Evolutionary conservation across 2,329 filamentous ascomycete genomes (phyloP).

Genomic region (Dactylellina parvicollis): DNA sequence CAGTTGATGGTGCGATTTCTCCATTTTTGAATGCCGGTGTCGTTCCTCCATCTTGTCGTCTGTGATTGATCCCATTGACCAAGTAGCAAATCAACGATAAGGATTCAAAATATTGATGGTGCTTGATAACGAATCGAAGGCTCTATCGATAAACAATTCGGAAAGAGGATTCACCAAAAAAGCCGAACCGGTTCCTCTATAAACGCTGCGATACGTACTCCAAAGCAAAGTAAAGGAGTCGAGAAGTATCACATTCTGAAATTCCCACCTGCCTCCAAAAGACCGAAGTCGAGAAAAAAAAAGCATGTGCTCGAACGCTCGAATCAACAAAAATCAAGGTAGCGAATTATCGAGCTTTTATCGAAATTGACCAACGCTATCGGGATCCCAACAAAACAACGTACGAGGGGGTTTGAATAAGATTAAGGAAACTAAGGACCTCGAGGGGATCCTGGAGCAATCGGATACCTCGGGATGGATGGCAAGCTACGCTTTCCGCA

Average conservation of each 20-base stretch:
- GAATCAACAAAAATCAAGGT: slow-evolving; percentile 26
- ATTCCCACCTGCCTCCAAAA: neutral
- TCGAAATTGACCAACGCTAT: neutral
- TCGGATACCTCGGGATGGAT: slow-evolving; percentile 14
- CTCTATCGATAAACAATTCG: too few species aligned
- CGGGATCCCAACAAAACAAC: slow-evolving; percentile 33
- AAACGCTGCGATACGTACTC: too few species aligned
- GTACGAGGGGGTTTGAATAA: neutral
- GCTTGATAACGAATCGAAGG: too few species aligned
- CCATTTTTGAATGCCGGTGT: slow-evolving; percentile 10
- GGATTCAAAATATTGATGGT: too few species aligned
- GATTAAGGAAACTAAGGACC: neutral
- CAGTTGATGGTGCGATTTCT: slow-evolving; percentile 24
- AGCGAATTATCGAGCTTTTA: neutral
- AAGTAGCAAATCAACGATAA: too few species aligned
- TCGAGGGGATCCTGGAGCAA: neutral
- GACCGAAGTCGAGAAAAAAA: slow-evolving; percentile 1
- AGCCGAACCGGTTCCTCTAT: too few species aligned
- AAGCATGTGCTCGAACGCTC: slow-evolving; percentile 15
- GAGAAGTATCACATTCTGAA: neutral
- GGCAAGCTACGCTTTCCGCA: neutral
- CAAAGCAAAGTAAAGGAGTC: too few species aligned
- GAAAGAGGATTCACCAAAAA: too few species aligned
- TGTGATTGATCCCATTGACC: neutral
- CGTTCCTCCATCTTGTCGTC: slow-evolving; percentile 18